Evolutionary conservation across 148 eudicot genomes (phyloP).

Genomic region (Limonium bicolor): DNA sequence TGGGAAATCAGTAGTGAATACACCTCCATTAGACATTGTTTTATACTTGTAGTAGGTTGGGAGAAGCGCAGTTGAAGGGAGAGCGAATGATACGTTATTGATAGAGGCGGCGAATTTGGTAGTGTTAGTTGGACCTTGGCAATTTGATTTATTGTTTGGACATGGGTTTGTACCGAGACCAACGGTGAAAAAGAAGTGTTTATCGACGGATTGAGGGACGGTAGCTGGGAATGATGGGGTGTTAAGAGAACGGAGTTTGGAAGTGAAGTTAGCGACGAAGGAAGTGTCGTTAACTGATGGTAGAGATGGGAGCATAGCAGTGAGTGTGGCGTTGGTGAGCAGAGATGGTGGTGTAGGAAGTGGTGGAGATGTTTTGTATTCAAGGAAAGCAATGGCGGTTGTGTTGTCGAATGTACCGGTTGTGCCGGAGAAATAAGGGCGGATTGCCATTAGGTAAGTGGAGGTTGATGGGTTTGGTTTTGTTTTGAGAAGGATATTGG

Average conservation of each 20-base stretch:
- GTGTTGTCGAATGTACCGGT: constrained; percentile 64
- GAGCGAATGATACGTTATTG: constrained; percentile 45
- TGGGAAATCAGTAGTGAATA: constrained; percentile 37
- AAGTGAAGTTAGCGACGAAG: constrained; percentile 29
- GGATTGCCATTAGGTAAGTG: constrained; percentile 40
- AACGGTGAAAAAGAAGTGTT: constrained; percentile 40
- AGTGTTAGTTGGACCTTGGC: constrained; percentile 57
- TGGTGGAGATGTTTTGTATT: constrained; percentile 18
- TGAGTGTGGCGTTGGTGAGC: not conserved
- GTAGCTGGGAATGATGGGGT: constrained; percentile 27
- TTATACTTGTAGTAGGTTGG: constrained; percentile 18
- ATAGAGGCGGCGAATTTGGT: constrained; percentile 51
- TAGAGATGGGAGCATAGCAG: constrained; percentile 20
- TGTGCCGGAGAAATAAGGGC: constrained; percentile 49
- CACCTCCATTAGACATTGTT: constrained; percentile 21
- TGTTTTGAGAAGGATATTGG: constrained; percentile 47
- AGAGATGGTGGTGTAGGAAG: constrained; percentile 3
- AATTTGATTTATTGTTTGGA: constrained; percentile 44
- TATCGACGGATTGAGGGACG: constrained; percentile 41
- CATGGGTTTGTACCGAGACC: constrained; percentile 52
- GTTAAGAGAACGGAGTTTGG: constrained; percentile 31
- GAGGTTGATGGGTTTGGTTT: constrained; percentile 16
- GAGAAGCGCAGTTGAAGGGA: constrained; percentile 35
- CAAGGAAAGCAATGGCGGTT: constrained; percentile 39
- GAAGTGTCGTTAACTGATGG: constrained; percentile 52